These are phyloP conservation scores for Kodamaea alishanica DNA, from an alignment of 1,139 yeast species.

Conservation along the genomic window DNA sequence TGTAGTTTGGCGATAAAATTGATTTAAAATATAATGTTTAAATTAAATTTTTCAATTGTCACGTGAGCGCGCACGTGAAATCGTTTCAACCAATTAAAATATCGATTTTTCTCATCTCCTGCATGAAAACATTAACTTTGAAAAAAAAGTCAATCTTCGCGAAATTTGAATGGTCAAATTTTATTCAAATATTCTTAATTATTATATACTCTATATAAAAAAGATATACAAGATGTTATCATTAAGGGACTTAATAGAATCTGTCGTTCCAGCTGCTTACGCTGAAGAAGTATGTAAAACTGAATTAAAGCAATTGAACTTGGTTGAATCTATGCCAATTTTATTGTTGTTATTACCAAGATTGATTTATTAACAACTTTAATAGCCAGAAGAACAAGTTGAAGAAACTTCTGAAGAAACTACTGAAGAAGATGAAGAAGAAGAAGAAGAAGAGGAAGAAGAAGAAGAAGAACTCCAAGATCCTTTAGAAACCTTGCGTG, in stretches of 20 bases:
- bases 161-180: conserved; percentile 2
- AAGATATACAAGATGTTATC: conserved; percentile 40
- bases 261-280: conserved; percentile 78
- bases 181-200: not conserved
- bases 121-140: conserved; percentile 9
- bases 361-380: conserved; percentile 5
- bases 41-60: no score
- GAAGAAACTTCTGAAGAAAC: conserved; percentile 39
- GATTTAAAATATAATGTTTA: no score
- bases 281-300: conserved; percentile 67
- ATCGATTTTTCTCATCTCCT: conserved; percentile 23
- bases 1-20: no score
- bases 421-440: conserved; percentile 40
- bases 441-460: conserved; percentile 62
- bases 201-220: not conserved
- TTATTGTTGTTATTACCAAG: not conserved
- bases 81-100: conserved; percentile 24
- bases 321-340: not conserved
- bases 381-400: conserved; percentile 23
- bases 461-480: conserved; percentile 73
- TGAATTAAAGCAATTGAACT: not conserved
- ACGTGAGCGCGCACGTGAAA: no score
- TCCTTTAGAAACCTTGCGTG: conserved; percentile 64
- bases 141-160: conserved; percentile 6
- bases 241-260: conserved; percentile 76